phyloP scores from a whole-genome alignment of 176 grass and related monocot genomes.

The Calamus simplicifolius region DNA sequence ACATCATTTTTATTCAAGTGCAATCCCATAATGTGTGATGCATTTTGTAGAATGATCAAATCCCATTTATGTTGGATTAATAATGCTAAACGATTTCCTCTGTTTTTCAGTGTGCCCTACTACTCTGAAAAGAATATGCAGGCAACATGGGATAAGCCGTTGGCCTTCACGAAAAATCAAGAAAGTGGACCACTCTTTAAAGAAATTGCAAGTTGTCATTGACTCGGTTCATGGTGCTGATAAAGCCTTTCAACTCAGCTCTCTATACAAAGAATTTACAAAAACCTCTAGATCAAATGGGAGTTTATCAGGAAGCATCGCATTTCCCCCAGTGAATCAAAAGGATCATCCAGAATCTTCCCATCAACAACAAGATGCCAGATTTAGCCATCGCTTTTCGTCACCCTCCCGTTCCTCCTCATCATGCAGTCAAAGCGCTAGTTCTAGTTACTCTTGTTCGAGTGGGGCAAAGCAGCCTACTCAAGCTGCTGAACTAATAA shows the following conservation, averaged over 20 bases:
- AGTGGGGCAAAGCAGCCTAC: constrained; percentile 34
- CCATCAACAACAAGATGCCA: constrained; percentile 19
- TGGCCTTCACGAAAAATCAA: constrained; percentile 97
- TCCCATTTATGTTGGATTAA: no score
- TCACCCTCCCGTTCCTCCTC: constrained; percentile 53
- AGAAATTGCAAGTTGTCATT: constrained; percentile 79
- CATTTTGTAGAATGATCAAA: no score
- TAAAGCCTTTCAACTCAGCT: constrained; percentile 58
- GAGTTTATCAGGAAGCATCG: constrained; percentile 40
- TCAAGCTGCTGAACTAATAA: constrained; percentile 19
- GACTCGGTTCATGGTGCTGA: constrained; percentile 91
- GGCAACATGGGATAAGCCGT: constrained; percentile 82
- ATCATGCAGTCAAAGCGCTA: constrained; percentile 53
- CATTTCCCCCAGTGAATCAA: constrained; percentile 30
- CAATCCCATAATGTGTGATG: no score
- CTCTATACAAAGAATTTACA: constrained; percentile 71
- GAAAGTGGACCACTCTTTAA: constrained; percentile 94
- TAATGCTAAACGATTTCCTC: neutral
- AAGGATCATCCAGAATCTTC: constrained; percentile 27
- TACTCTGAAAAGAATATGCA: constrained; percentile 99
- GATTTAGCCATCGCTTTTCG: constrained; percentile 17
- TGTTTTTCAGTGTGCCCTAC: constrained; percentile 72
- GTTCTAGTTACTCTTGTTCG: constrained; percentile 49
- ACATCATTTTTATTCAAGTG: no score
- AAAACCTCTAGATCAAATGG: constrained; percentile 45